Base-by-base conservation (phyloP, 2,329 filamentous ascomycete genomes). In the Fusarium sublunatum region DNA sequence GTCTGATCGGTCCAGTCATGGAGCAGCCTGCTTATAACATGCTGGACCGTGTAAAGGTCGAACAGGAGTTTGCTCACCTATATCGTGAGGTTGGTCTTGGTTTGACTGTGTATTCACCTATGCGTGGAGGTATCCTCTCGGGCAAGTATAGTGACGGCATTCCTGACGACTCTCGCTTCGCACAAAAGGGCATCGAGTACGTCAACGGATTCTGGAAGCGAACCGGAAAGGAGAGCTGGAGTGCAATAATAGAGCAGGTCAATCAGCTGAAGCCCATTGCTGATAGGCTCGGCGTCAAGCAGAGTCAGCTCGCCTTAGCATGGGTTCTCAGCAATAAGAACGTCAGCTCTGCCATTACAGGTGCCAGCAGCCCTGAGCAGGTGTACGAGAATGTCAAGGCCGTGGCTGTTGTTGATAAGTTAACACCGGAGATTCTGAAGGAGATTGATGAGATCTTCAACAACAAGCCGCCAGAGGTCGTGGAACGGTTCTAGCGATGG, bases 21-120 rank as follows among this genome's bases (percentile, higher is more conserved):
- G 88, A 90, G 75, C 88, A 91, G 76, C 87, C 87, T 2, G 78
- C 83, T 46, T 90, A 90, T 77, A 89, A 88, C 76, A 83, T 89
- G 75, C 79, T 90, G 12, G 77, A 77, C 40, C 83, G 87, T 24
- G 76, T 85, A 62, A 85, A 84, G 69, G 86, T 90, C n/a, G 88
- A 90, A 77, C 77, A 77, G 46, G 87, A 90, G 68, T 89, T 82
- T 71, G 77, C 79, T 42, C 82, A 84, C 58, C 77, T 90, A 25
- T 90, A 88, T 75, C 78, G 83, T 38, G 81, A 88, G 58, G 77
- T 82, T 52, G 85, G 86, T 7, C 78, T 87, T 2, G 88, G 88
- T 4, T 77, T 89, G 35, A 90, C 88, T 11, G 83, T 85, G 56
- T 90, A 84, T 76, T 86, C 82, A 3, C 88, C 88, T 2, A 76